These are phyloP conservation scores for Vigna angularis DNA, from an alignment of 306 rosid genomes.

Conservation along the genomic window DNA sequence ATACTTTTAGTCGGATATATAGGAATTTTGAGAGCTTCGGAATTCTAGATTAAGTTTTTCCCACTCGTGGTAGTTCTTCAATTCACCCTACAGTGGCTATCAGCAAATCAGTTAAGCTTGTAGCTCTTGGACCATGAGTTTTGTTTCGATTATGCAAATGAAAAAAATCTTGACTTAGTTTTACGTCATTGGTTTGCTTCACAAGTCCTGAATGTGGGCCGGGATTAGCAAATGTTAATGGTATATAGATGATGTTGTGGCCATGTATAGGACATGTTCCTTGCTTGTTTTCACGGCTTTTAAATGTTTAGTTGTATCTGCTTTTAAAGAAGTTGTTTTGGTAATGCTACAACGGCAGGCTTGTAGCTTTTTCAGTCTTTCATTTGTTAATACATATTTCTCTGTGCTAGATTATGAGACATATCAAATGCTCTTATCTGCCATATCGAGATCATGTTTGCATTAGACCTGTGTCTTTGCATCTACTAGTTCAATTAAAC, in stretches of 20 bases:
- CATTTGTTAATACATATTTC: background rate
- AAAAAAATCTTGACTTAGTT: background rate
- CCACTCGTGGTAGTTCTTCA: background rate
- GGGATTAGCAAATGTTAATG: background rate
- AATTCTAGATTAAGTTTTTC: background rate
- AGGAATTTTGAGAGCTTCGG: slow-evolving; percentile 10
- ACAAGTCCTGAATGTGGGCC: background rate
- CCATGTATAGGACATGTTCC: background rate
- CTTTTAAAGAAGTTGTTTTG: background rate
- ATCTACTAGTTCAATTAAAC: background rate
- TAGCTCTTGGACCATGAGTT: slow-evolving; percentile 4
- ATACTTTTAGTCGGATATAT: background rate
- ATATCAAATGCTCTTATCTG: background rate
- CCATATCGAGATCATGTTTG: background rate
- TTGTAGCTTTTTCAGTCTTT: background rate
- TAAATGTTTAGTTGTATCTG: background rate
- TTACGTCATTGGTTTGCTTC: background rate
- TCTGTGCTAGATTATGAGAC: slow-evolving; percentile 22
- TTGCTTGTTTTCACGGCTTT: background rate
- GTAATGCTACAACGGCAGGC: background rate
- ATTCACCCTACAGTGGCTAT: slow-evolving; percentile 8
- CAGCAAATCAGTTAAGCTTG: background rate
- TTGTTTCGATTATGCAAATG: background rate
- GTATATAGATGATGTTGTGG: background rate
- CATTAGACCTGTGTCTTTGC: background rate